Percentiles rank a stretch among this genome's conserved stretches.
Evolutionary conservation across 192 early-diverging fungal genomes (phyloP).

Genomic region (Coemansia umbellata): DNA sequence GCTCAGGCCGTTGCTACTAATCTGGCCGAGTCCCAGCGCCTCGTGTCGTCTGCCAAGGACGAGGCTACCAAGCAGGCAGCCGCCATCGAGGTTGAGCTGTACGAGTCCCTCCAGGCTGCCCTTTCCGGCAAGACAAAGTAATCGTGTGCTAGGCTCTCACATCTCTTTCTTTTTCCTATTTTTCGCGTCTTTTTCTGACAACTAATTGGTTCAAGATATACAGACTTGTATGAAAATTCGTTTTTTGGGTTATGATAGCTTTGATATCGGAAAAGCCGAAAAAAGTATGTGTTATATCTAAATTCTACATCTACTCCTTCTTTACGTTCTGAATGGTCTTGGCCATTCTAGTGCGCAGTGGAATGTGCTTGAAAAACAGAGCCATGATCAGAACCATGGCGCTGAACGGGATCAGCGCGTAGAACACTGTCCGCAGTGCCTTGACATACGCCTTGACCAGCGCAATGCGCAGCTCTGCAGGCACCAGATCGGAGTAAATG

Average conservation of each 20-base stretch:
- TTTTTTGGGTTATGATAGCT: too few species aligned
- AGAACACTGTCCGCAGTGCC: slow-evolving; percentile 48
- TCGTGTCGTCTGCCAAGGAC: slow-evolving; percentile 56
- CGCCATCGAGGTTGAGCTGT: slow-evolving; percentile 83
- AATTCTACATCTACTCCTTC: too few species aligned
- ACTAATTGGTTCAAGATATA: too few species aligned
- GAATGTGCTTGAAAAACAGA: slow-evolving; percentile 49
- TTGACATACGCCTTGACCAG: slow-evolving; percentile 51
- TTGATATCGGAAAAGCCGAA: too few species aligned
- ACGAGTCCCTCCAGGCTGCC: slow-evolving; percentile 79
- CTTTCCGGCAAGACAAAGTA: slow-evolving; percentile 45
- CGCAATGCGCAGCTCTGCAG: slow-evolving; percentile 15
- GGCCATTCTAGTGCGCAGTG: slow-evolving; percentile 26
- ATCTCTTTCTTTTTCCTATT: not conserved
- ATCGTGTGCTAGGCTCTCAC: too few species aligned
- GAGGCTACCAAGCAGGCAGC: slow-evolving; percentile 79
- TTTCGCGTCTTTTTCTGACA: too few species aligned
- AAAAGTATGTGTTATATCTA: too few species aligned
- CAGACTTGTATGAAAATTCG: too few species aligned
- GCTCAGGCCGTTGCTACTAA: slow-evolving; percentile 67
- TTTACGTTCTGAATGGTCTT: slow-evolving; percentile 8
- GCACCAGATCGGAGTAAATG: slow-evolving; percentile 21
- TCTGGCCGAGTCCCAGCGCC: slow-evolving; percentile 78
- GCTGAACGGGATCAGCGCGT: slow-evolving; percentile 50
- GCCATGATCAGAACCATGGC: slow-evolving; percentile 41